Percentiles rank a stretch among this genome's conserved stretches.
Evolutionary conservation across 2,329 filamentous ascomycete genomes (phyloP).

Genomic region (Penicillium hordei): DNA sequence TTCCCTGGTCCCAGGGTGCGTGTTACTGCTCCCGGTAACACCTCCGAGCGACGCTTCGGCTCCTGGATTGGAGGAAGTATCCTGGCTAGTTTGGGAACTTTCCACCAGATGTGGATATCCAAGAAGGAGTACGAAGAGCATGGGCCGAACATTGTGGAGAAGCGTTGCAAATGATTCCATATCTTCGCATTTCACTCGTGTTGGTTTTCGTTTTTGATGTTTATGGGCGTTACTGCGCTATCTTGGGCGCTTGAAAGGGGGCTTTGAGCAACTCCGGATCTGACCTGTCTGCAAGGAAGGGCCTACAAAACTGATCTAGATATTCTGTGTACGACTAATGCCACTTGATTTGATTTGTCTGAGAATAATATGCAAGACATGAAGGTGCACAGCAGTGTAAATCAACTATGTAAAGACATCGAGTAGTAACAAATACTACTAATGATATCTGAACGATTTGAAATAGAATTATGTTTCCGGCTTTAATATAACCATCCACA

Average conservation of each 20-base stretch:
- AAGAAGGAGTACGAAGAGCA: conserved; percentile 98
- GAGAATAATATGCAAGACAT: background rate
- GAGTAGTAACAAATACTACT: background rate
- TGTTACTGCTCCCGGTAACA: conserved; percentile 81
- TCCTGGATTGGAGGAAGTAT: conserved; percentile 98
- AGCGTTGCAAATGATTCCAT: conserved; percentile 75
- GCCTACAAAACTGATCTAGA: conserved; percentile 13
- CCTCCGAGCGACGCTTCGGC: conserved; percentile 85
- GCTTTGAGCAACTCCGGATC: conserved; percentile 11
- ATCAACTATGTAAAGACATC: background rate
- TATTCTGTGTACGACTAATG: conserved; percentile 16
- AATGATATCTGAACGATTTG: background rate
- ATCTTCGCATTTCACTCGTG: background rate
- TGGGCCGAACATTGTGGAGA: conserved; percentile 85
- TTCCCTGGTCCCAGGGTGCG: conserved; percentile 86
- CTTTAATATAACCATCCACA: background rate
- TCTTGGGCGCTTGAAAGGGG: conserved; percentile 8
- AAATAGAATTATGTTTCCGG: background rate
- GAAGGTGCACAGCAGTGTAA: background rate
- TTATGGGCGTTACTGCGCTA: conserved; percentile 14
- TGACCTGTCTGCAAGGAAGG: conserved; percentile 11
- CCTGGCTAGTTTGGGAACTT: conserved; percentile 88
- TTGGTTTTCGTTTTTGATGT: conserved; percentile 1
- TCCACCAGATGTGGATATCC: conserved; percentile 99
- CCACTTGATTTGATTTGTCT: conserved; percentile 7